These are phyloP conservation scores for Phoenix roebelenii DNA, from an alignment of 176 grass and related monocot species.

Conservation along the genomic window DNA sequence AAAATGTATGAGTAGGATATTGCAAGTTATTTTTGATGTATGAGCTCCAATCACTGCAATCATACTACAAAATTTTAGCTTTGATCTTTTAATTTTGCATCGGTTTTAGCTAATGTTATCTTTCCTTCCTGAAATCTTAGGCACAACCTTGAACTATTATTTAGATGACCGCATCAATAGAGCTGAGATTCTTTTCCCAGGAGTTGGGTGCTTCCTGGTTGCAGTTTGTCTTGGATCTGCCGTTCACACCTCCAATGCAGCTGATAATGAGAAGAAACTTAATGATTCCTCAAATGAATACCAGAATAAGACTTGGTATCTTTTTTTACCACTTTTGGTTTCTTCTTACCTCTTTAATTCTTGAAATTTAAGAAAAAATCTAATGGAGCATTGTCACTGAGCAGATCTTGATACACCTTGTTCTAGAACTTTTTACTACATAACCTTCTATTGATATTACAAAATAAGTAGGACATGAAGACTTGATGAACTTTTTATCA, in stretches of 20 bases:
- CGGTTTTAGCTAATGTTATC: too few relatives aligned
- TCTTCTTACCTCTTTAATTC: background rate
- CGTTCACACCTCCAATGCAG: constrained; percentile 82
- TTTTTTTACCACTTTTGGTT: background rate
- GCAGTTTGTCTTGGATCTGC: constrained; percentile 79
- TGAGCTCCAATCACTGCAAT: too few relatives aligned
- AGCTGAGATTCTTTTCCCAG: constrained; percentile 84
- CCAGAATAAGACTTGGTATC: constrained; percentile 14
- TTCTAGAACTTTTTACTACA: too few relatives aligned
- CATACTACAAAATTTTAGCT: too few relatives aligned
- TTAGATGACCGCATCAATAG: constrained; percentile 78
- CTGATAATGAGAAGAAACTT: constrained; percentile 81
- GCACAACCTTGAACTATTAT: constrained; percentile 89
- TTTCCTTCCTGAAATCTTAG: constrained; percentile 23
- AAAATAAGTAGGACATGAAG: too few relatives aligned
- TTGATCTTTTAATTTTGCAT: background rate
- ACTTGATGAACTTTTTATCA: too few relatives aligned
- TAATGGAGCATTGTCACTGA: too few relatives aligned
- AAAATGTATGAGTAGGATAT: too few relatives aligned
- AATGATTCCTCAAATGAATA: constrained; percentile 21
- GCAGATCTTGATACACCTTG: too few relatives aligned
- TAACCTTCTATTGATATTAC: too few relatives aligned
- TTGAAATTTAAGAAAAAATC: too few relatives aligned
- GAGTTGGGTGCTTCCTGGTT: constrained; percentile 74
- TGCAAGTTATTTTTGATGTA: too few relatives aligned